phyloP scores from a whole-genome alignment of 2,329 filamentous ascomycete species.

The Podosphaera xanthii region DNA sequence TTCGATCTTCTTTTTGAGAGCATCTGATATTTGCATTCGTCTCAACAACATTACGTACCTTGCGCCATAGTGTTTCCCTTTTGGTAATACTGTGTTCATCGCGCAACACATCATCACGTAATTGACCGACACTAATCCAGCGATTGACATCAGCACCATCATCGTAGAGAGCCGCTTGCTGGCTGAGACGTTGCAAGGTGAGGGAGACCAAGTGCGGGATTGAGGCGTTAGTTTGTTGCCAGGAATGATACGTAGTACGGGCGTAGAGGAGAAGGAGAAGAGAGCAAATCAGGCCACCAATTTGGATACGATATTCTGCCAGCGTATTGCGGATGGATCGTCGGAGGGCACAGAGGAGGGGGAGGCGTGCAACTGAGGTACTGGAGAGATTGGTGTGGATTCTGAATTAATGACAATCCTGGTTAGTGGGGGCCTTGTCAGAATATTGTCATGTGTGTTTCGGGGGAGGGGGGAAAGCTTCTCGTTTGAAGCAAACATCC shows the following conservation, averaged over 20 bases:
- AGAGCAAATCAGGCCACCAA: slow-evolving; percentile 40
- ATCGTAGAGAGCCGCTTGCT: slow-evolving; percentile 61
- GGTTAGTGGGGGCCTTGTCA: slow-evolving; percentile 54
- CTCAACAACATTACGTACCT: slow-evolving; percentile 68
- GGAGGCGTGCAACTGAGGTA: slow-evolving; percentile 76
- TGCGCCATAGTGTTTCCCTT: slow-evolving; percentile 63
- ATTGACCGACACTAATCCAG: slow-evolving; percentile 68
- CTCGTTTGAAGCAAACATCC: neutral
- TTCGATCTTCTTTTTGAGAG: slow-evolving; percentile 41
- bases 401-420: slow-evolving; percentile 57
- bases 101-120: slow-evolving; percentile 75
- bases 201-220: slow-evolving; percentile 66
- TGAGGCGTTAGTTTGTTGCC: slow-evolving; percentile 36
- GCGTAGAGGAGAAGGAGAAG: slow-evolving; percentile 34
- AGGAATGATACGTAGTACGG: slow-evolving; percentile 37
- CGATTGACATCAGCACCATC: slow-evolving; percentile 43
- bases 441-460: slow-evolving; percentile 10
- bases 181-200: slow-evolving; percentile 64
- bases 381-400: slow-evolving; percentile 49
- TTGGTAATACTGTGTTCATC: slow-evolving; percentile 55
- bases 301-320: slow-evolving; percentile 70
- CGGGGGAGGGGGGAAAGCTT: neutral
- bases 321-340: slow-evolving; percentile 56
- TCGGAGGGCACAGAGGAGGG: slow-evolving; percentile 61
- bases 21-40: slow-evolving; percentile 79